Evolutionary conservation across 2,329 filamentous ascomycete species (phyloP), one percentile per base, ranked within the genome.

Genomic region (Hymenotorrendiella dingleyae): DNA sequence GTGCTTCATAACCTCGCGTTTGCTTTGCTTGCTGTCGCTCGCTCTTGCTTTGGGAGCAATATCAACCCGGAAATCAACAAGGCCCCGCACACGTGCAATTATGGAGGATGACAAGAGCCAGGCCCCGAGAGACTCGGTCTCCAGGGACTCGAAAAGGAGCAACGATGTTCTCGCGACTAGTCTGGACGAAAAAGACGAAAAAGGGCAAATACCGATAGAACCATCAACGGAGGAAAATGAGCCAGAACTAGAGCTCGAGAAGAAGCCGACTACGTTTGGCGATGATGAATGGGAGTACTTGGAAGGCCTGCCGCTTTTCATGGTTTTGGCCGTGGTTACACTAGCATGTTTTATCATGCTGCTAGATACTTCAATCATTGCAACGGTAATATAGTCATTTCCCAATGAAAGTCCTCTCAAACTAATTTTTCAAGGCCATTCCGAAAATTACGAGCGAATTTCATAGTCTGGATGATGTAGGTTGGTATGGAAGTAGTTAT

Each of bases 401-500:
- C 11, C 27, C 10, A 29, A 33, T 8, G 5, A 22, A 34, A 9
- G 16, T 14, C 26, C 24, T 19, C 17, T 17, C 19, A 14, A 20
- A 43, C 30, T 43, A n/a, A 41, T 6, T 6, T 8, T 12, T 30
- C 17, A 26, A 65, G 63, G 64, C 72, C 3, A 65, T 72, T 40
- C 72, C 72, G 1, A 59, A 61, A 36, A 76, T 76, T 42, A 75
- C 72, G 0, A 68, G 64, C 34, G 62, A 70, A 16, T 72, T 74
- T 55, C 66, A 74, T 43, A 68, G 70, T 10, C 59, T 76, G 1
- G 54, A 61, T 2, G 73, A 78, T 49, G 68, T 78, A 11, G 74
- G 73, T 27, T 78, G 74, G 74, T 78, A 78, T 53, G 70, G 67
- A 3, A 69, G 67, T 36, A 67, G 69, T 16, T 74, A 73, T 51